Base-by-base conservation (phyloP, 108 stramenopile species). In the Cyclostephanos invisitatus region DNA sequence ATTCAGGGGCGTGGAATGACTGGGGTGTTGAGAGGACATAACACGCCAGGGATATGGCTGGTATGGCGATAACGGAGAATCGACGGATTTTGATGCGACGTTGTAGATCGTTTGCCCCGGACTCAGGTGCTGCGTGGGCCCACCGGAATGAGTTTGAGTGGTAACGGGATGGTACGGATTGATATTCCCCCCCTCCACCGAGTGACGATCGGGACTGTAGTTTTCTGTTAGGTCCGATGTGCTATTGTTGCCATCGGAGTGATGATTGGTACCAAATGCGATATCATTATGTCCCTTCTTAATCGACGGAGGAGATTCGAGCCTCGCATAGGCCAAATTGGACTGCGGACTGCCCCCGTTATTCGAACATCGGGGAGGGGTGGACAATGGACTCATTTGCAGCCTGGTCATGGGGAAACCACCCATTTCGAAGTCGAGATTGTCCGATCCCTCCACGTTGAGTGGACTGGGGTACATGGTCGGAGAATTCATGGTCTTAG, bases 31-130 rank as follows among this genome's bases (percentile, higher is more conserved):
- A 51, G 56, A 37, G 6, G 56, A 36, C 29, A 58, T 18, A 24
- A n/a, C 25, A 12, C 46, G 69, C 69, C 69, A 70, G 7, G 57
- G 44, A 48, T 58, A 28, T 11, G 69, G 69, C 28, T 70, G 48
- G 57, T 50, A 70, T 6, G 69, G 48, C 7, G 58, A 48, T 55
- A 7, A 12, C 46, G 68, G 51, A 29, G 56, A 55, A 22, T 44
- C 50, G 24, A 35, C 20, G 20, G 53, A 44, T 21, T 24, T 58
- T 37, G 67, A 54, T 7, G 77, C 56, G 36, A 78, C 70, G 27
- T 78, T 63, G 59, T 78, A 78, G 29, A 78, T 60, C 22, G 77
- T 78, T 44, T 64, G 68, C 0, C 77, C 77, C 37, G 77, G 77
- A 62, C 77, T 78, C n/a, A 42, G 50, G 35, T 78, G 77, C 17